These are phyloP conservation scores for Penicillium sp. DNA, from an alignment of 2,329 filamentous ascomycete genomes.

Conservation along the genomic window DNA sequence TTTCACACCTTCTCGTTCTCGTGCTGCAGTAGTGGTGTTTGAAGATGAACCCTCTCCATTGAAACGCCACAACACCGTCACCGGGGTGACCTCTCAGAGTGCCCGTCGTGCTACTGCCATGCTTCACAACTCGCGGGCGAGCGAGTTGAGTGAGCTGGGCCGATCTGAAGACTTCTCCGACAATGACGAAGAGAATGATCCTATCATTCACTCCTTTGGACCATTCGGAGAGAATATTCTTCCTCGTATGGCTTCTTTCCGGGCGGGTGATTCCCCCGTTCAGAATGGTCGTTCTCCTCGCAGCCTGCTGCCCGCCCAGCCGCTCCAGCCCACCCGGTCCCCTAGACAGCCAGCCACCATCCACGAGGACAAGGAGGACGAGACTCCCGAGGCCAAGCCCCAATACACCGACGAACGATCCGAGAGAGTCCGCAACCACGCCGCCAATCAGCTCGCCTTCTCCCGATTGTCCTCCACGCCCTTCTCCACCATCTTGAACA, in stretches of 20 bases:
- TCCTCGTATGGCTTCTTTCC: slow-evolving; percentile 76
- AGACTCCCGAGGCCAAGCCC: slow-evolving; percentile 19
- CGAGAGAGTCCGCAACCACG: slow-evolving; percentile 65
- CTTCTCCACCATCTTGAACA: slow-evolving; percentile 80
- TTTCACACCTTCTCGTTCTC: slow-evolving; percentile 44
- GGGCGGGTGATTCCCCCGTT: slow-evolving; percentile 62
- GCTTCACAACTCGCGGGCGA: slow-evolving; percentile 34
- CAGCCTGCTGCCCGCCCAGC: slow-evolving; percentile 28
- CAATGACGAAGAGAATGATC: slow-evolving; percentile 90
- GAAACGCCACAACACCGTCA: slow-evolving; percentile 33
- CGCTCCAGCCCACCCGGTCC: slow-evolving; percentile 34
- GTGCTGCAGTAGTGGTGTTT: slow-evolving; percentile 60
- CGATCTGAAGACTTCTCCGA: slow-evolving; percentile 66
- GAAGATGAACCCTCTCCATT: slow-evolving; percentile 66
- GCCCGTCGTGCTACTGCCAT: slow-evolving; percentile 34
- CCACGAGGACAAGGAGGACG: slow-evolving; percentile 19
- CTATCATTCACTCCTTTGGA: slow-evolving; percentile 86
- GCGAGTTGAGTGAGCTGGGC: slow-evolving; percentile 34
- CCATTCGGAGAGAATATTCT: slow-evolving; percentile 84
- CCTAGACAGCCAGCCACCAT: slow-evolving; percentile 27
- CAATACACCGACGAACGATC: slow-evolving; percentile 25
- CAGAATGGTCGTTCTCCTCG: slow-evolving; percentile 34
- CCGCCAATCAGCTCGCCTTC: slow-evolving; percentile 92
- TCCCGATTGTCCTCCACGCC: slow-evolving; percentile 90
- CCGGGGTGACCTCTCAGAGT: slow-evolving; percentile 30